Evolutionary conservation across 2,329 filamentous ascomycete species (phyloP).

Genomic region (Furcasterigmium furcatum): DNA sequence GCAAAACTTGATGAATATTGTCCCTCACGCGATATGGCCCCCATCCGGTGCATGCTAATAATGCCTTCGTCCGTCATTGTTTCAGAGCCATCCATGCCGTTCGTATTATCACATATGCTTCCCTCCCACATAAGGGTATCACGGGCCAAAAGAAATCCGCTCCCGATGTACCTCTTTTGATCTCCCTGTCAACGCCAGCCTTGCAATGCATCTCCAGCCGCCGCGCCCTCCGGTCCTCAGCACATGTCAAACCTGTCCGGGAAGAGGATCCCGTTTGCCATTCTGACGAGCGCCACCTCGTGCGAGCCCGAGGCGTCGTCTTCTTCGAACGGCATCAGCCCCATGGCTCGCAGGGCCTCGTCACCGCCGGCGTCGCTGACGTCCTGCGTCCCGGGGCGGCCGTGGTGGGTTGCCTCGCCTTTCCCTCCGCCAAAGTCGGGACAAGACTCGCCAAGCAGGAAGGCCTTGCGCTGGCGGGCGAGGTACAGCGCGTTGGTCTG

Average conservation of each 20-base stretch:
- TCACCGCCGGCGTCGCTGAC: conserved; percentile 35
- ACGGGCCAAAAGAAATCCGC: too few species aligned
- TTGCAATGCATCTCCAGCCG: too few species aligned
- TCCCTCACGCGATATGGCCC: too few species aligned
- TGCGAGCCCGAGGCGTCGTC: conserved; percentile 24
- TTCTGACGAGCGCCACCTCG: conserved; percentile 28
- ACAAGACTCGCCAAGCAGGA: conserved; percentile 35
- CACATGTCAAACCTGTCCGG: conserved; percentile 31
- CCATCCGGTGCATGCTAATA: too few species aligned
- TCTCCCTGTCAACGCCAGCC: too few species aligned
- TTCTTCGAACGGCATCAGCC: conserved; percentile 36
- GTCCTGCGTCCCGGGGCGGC: conserved; percentile 30
- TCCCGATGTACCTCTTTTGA: too few species aligned
- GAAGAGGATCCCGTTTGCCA: conserved; percentile 37
- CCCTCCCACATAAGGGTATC: too few species aligned
- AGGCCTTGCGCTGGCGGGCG: conserved; percentile 47
- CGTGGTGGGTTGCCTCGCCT: conserved; percentile 28
- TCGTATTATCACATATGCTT: too few species aligned
- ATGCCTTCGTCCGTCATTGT: too few species aligned
- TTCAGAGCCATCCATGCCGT: too few species aligned
- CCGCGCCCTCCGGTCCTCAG: not conserved
- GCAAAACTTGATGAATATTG: too few species aligned
- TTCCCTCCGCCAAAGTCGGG: conserved; percentile 33
- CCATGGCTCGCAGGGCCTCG: conserved; percentile 36
- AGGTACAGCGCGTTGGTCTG: conserved; percentile 57